Evolutionary conservation across 257 asterid genomes (phyloP).

Genomic region (Ballota nigra): DNA sequence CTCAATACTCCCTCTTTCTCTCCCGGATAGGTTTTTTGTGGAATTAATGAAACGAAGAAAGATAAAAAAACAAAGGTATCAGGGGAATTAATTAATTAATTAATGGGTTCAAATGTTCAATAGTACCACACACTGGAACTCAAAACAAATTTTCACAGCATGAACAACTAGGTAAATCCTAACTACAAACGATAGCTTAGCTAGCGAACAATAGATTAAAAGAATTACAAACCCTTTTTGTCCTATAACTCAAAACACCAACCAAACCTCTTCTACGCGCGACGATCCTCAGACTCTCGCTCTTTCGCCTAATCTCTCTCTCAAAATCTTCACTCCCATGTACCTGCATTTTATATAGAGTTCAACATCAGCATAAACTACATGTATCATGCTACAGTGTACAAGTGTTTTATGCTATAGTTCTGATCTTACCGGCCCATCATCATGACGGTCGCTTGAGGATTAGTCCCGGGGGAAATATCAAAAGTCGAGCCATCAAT

Average conservation of each 20-base stretch:
- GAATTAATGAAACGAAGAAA: no score
- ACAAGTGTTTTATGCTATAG: neutral
- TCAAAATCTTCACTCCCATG: slow-evolving; percentile 88
- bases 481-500: slow-evolving; percentile 77
- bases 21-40: no score
- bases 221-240: slow-evolving; percentile 24
- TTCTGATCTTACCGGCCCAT: slow-evolving; percentile 66
- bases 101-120: neutral
- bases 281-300: slow-evolving; percentile 40
- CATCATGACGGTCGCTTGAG: slow-evolving; percentile 97
- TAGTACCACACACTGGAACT: slow-evolving; percentile 15
- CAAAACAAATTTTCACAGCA: slow-evolving; percentile 24
- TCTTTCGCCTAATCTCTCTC: slow-evolving; percentile 62
- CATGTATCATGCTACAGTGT: no score
- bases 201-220: slow-evolving; percentile 27
- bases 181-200: slow-evolving; percentile 19
- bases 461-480: slow-evolving; percentile 94
- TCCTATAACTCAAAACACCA: slow-evolving; percentile 19
- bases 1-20: no score
- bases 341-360: slow-evolving; percentile 49
- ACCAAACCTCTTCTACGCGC: slow-evolving; percentile 24
- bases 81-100: slow-evolving; percentile 14
- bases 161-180: slow-evolving; percentile 18
- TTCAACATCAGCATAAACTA: neutral
- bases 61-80: slow-evolving; percentile 11